Base-by-base conservation (phyloP, 805 yeast species). In the Saturnispora mendoncae region DNA sequence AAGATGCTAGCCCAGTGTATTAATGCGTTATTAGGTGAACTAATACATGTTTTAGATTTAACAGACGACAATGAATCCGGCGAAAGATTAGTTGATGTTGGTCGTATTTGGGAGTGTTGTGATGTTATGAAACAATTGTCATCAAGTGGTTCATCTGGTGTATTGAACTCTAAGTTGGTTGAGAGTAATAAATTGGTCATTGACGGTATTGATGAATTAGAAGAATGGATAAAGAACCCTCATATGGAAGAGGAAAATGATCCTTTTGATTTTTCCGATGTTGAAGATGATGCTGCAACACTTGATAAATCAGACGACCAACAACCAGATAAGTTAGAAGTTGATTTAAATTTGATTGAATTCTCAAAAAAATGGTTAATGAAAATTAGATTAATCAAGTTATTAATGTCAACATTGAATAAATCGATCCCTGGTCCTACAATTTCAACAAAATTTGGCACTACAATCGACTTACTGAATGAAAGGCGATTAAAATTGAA, bases 91-190 rank as follows among this genome's bases (percentile, higher is more conserved):
- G 60, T 75, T 1, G 65, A 75, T 0, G 73, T 83, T 17, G 92
- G 87, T 13, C 71, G 72, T 53, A 65, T 84, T 4, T 84, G 94
- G 94, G 68, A 75, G n/a, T 57, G 64, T 26, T 80, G 87, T 55
- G 83, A 78, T 42, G 51, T 54, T 0, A 39, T 82, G 7, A 56
- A 60, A 9, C 55, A 59, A 7, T 53, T 73, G 15, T 51, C 73
- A 4, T 60, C 63, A 17, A 60, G 56, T 19, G 86, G 86, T 0
- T 70, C 74, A 37, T 46, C 75, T 14, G 81, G 78, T 2, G 52
- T 77, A 2, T 58, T 82, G 39, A 71, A 70, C 27, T 50, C 51
- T 24, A 71, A 69, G 41, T 59, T 81, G 4, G 65, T 62, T 42
- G 63, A 64, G 39, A 65, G 71, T 9, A 61, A 71, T 20, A 48